phyloP scores from a whole-genome alignment of 2,329 filamentous ascomycete species.

The Fusarium siculi region DNA sequence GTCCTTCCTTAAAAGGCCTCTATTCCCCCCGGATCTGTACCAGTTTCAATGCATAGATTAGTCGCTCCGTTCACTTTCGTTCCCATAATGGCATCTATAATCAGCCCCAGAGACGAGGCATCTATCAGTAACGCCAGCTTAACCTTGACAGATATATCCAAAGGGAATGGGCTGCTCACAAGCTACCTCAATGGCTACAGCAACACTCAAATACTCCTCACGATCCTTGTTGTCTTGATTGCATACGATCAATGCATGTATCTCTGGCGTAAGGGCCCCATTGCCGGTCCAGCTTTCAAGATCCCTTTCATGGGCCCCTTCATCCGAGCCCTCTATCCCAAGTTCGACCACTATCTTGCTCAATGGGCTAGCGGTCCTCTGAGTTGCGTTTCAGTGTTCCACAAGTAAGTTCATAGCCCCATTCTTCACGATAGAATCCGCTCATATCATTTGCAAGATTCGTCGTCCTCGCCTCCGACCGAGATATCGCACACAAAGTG shows the following conservation, averaged over 20 bases:
- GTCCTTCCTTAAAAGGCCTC: neutral
- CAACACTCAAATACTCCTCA: slow-evolving; percentile 37
- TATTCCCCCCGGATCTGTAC: neutral
- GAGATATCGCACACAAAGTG: slow-evolving; percentile 82
- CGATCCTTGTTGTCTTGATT: slow-evolving; percentile 47
- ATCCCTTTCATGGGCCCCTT: slow-evolving; percentile 80
- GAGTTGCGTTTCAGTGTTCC: slow-evolving; percentile 85
- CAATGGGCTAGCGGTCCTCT: slow-evolving; percentile 84
- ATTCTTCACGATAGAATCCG: accelerated
- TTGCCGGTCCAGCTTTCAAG: slow-evolving; percentile 72
- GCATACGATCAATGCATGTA: slow-evolving; percentile 63
- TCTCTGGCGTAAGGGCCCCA: slow-evolving; percentile 68
- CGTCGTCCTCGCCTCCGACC: slow-evolving; percentile 80
- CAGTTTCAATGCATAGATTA: accelerated
- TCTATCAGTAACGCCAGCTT: slow-evolving; percentile 6
- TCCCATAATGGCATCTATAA: slow-evolving; percentile 2
- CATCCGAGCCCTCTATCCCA: slow-evolving; percentile 77
- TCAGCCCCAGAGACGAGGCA: neutral
- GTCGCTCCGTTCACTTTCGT: accelerated
- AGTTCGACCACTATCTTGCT: slow-evolving; percentile 76
- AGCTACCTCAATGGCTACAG: slow-evolving; percentile 14
- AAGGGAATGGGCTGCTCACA: slow-evolving; percentile 7
- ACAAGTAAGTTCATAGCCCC: slow-evolving; percentile 68
- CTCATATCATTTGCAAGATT: slow-evolving; percentile 62
- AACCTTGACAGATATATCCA: neutral